Evolutionary conservation across 305 asterid genomes (phyloP).

Genomic region (Fraxinus velutina): DNA sequence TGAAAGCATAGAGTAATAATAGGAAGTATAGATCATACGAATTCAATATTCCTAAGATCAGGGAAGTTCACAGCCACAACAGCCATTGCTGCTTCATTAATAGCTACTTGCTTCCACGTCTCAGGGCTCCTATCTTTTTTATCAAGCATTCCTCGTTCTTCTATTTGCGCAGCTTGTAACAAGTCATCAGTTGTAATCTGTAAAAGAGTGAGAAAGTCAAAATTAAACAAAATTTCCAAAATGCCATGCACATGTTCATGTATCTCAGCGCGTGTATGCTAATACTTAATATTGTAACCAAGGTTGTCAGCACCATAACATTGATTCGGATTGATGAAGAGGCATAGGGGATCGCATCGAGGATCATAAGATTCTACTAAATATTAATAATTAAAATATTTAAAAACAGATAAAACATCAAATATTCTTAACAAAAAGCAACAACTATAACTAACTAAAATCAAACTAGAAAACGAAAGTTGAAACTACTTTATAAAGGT

Average conservation of each 20-base stretch:
- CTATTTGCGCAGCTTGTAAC: constrained; percentile 96
- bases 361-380: neutral
- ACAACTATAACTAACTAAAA: neutral
- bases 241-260: neutral
- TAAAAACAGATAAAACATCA: neutral
- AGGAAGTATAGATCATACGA: constrained; percentile 47
- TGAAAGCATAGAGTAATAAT: constrained; percentile 6
- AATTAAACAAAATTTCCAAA: neutral
- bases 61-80: constrained; percentile 88
- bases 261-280: neutral
- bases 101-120: constrained; percentile 88
- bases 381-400: neutral
- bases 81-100: constrained; percentile 90
- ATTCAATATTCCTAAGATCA: constrained; percentile 78
- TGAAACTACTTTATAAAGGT: neutral
- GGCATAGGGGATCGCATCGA: neutral
- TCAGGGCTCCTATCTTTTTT: constrained; percentile 85
- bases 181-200: constrained; percentile 96
- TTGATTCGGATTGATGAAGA: neutral
- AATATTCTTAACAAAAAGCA: neutral
- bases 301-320: neutral
- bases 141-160: constrained; percentile 86
- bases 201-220: constrained; percentile 18
- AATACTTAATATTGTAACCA: neutral
- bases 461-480: neutral